phyloP scores from a whole-genome alignment of 164 flowering plant genomes.

The Piper betle region DNA sequence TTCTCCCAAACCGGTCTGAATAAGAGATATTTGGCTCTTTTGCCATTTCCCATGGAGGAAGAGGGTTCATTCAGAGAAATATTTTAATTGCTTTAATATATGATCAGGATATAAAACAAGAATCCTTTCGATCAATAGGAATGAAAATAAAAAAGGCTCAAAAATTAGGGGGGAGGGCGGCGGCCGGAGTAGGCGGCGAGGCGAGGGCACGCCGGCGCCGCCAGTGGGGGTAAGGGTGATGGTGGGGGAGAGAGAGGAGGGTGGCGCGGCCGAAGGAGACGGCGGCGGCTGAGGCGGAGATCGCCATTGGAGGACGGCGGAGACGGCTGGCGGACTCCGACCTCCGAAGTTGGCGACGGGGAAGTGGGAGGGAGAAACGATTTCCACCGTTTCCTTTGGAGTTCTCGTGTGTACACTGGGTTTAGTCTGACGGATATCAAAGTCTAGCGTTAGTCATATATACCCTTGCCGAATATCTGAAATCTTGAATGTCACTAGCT shows the following conservation, averaged over 20 bases:
- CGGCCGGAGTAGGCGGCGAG: conserved; percentile 17
- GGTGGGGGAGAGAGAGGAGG: neutral
- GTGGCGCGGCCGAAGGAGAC: conserved; percentile 1
- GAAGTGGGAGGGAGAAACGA: neutral
- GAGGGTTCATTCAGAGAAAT: conserved; percentile 49
- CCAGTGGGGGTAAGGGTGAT: conserved; percentile 1
- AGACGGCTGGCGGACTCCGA: neutral
- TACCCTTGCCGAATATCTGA: too few species aligned
- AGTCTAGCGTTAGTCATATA: too few species aligned
- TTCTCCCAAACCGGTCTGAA: conserved; percentile 52
- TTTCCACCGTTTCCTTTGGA: neutral
- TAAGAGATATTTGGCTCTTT: conserved; percentile 46
- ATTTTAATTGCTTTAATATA: neutral
- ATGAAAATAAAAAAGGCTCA: neutral
- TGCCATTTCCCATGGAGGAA: conserved; percentile 57
- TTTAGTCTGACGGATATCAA: too few species aligned
- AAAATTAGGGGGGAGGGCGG: conserved; percentile 17
- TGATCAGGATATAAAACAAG: neutral
- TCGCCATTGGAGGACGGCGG: conserved; percentile 4
- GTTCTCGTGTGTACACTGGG: neutral
- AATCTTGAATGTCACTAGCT: too few species aligned
- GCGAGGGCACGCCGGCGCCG: conserved; percentile 10
- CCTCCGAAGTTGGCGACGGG: neutral
- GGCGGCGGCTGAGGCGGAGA: conserved; percentile 1
- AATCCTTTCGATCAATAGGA: neutral